Base-by-base conservation (phyloP, 495 filamentous ascomycete genomes). In the Talaromyces borbonicus region DNA sequence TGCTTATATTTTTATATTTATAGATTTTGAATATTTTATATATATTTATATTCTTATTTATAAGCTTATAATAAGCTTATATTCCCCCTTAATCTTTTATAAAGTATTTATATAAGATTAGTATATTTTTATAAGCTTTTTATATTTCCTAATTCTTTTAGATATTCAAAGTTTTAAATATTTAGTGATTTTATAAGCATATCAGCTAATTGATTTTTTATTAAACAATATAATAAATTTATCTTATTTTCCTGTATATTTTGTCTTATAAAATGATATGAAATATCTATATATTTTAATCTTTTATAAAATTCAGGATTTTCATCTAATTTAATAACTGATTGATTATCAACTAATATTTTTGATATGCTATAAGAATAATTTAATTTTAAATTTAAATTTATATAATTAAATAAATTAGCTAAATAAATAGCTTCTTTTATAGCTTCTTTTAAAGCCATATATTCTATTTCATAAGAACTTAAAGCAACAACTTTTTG, bases 371-470 rank as follows among this genome's bases (percentile, higher is more conserved):
- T 30, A 30, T 6, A 12, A 7, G 27, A 7, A 30, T 30, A 30
- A 30, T 12, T 12, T 30, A 30, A 12, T 7, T 30, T 30, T 30
- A 30, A 30, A 30, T 30, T 30, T 7, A 49, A 22, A 49, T 46
- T 49, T 37, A 52, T 14, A 49, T 49, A 46, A 31, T 49, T 52
- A 43, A 43, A 46, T 51, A 46, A 30, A 50, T 29, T 30, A 18
- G 29, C 16, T 44, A 54, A 36, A 29, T 52, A 54, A 40, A 53
- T 52, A 30, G 27, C 30, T 52, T 53, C 42, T 52, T 53, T 52
- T 14, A 33, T 51, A 24, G 32, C 26, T 52, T 53, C 51, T 44
- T 52, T 53, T 48, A 53, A 31, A 26, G 42, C 43, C 16, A 53
- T 52, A 53, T 52, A 52, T 52, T 52, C 18, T 8, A 37, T 19